Percentiles rank a stretch among this genome's conserved stretches.
These are phyloP conservation scores for Plenodomus lindquistii DNA, from an alignment of 2,329 filamentous ascomycete species.

Conservation along the genomic window DNA sequence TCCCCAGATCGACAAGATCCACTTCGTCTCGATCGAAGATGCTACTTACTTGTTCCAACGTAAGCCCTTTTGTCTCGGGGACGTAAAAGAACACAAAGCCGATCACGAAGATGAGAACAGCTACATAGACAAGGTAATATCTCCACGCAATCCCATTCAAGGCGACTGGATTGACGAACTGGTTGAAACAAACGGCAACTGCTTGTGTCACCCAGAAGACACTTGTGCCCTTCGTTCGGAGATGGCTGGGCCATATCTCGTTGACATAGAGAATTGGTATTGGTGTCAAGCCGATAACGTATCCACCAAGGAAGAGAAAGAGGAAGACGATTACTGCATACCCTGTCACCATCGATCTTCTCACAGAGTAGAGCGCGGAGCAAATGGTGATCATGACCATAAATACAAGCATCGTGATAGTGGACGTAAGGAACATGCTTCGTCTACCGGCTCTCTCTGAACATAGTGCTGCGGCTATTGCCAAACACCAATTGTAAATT, in stretches of 20 bases:
- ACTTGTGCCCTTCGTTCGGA: conserved; percentile 24
- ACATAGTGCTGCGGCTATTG: conserved; percentile 44
- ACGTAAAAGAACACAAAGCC: conserved; percentile 16
- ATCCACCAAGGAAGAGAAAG: conserved; percentile 21
- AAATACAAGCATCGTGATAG: conserved; percentile 49
- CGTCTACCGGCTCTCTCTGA: conserved; percentile 51
- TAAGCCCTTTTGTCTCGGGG: conserved; percentile 21
- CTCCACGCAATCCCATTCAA: conserved; percentile 25
- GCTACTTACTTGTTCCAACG: conserved; percentile 15
- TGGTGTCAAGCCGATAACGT: conserved; percentile 42
- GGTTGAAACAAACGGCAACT: conserved; percentile 20
- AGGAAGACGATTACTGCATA: conserved; percentile 23
- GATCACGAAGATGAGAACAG: conserved; percentile 13
- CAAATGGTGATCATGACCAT: conserved; percentile 50
- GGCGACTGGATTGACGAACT: conserved; percentile 25
- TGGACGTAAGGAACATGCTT: conserved; percentile 49
- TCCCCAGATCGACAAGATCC: too few species aligned
- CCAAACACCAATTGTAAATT: conserved; percentile 46
- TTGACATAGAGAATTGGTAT: conserved; percentile 38
- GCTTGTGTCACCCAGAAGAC: conserved; percentile 22
- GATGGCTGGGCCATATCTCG: conserved; percentile 40
- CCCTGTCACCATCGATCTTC: conserved; percentile 5
- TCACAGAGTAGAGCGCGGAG: conserved; percentile 33
- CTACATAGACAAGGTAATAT: conserved; percentile 30
- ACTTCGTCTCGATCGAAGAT: too few species aligned